Evolutionary conservation across 2,329 filamentous ascomycete species (phyloP), one percentile per base, ranked within the genome.

Genomic region (Cercospora nicotianae): DNA sequence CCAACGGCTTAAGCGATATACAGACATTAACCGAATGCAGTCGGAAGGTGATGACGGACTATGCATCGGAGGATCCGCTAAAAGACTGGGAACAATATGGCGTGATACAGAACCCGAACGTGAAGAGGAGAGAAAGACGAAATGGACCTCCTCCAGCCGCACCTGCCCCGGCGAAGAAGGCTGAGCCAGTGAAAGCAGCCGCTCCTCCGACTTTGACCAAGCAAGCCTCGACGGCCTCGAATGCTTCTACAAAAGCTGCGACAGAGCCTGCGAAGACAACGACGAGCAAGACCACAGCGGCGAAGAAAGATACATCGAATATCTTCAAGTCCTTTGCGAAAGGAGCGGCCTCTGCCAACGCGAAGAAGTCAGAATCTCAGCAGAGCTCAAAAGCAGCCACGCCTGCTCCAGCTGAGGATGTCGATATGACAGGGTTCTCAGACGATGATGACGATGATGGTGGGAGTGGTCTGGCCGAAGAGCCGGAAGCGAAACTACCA

Each of bases 251-350:
- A 2, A 63, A 74, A 73, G 51, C 69, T 58, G 63, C 72, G 23
- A 69, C 72, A 28, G 68, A 73, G 18, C 73, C 80, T 3, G 81
- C 82, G 55, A 74, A 75, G 13, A 81, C 81, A 67, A 73, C 77
- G 12, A 16, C 80, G 74, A 79, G 74, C 59, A 79, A 77, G 69
- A 72, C 72, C 2, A 75, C 81, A 2, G 76, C 79, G 5, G 72
- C 85, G 2, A 92, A 91, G 75, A 87, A 86, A 63, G 70, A 67
- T 36, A 83, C 82, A 16, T 87, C 89, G 2, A 86, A 87, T 67
- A 87, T 96, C 28, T 93, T 95, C 84, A 89, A 90, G 68, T 91
- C 92, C 0, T 96, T 96, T 77, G 91, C 91, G 13, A 92, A 90
- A 74, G 70, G 71, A 31, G 70, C 72, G 48, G 68, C 66, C 10